Percentiles rank a stretch among this genome's conserved stretches.
Evolutionary conservation across 257 asterid genomes (phyloP).

Genomic region (Scutellaria barbata): DNA sequence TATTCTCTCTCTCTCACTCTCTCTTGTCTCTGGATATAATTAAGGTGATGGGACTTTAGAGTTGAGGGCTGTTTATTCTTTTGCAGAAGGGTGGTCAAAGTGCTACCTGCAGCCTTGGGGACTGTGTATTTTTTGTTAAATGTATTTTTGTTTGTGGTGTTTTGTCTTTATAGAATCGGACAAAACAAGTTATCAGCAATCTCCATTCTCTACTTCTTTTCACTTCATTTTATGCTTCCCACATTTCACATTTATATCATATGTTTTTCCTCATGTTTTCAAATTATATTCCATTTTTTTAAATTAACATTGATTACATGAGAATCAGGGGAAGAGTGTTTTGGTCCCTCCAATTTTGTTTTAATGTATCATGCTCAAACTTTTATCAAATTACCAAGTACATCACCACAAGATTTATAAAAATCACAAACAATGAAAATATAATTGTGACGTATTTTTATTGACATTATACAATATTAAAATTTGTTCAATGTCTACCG

Average conservation of each 20-base stretch:
- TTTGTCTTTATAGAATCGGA: conserved; percentile 38
- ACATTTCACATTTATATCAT: conserved; percentile 1
- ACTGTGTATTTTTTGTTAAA: conserved; percentile 24
- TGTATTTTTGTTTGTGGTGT: neutral
- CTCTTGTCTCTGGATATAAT: neutral
- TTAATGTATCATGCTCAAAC: too few species aligned
- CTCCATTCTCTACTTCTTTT: conserved; percentile 34
- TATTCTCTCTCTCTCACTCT: neutral
- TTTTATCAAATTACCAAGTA: too few species aligned
- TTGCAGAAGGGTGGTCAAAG: conserved; percentile 43
- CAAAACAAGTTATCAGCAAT: conserved; percentile 41
- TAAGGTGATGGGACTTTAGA: conserved; percentile 37
- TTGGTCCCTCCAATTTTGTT: too few species aligned
- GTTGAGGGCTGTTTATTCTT: conserved; percentile 11
- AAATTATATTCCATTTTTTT: too few species aligned
- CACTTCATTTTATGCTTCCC: conserved; percentile 12
- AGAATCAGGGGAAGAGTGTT: too few species aligned
- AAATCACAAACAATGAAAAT: too few species aligned
- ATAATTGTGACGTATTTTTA: too few species aligned
- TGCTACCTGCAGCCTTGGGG: conserved; percentile 41
- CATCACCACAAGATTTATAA: too few species aligned
- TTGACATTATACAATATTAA: too few species aligned
- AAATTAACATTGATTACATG: too few species aligned
- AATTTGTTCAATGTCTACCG: too few species aligned
- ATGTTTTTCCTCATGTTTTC: neutral